Percentiles rank a stretch among this genome's conserved stretches.
Evolutionary conservation across 352 stramenopile genomes (phyloP).

Genomic region (Pythium brachiatum): DNA sequence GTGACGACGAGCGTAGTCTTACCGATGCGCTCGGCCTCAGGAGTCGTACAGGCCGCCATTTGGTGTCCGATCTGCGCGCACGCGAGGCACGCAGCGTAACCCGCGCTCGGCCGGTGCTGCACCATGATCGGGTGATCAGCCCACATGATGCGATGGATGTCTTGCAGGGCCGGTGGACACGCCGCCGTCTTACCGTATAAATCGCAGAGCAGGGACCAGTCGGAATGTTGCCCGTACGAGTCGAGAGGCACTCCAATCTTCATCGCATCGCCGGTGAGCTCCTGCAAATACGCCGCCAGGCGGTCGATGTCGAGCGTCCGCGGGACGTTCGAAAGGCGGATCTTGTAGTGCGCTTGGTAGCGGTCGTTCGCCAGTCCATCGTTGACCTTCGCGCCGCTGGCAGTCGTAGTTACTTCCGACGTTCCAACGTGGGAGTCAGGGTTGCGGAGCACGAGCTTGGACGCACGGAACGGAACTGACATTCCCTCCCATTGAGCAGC

Average conservation of each 20-base stretch:
- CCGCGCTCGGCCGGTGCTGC: background rate
- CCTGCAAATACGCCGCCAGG: background rate
- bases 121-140: background rate
- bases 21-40: background rate
- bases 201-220: slow-evolving; percentile 17
- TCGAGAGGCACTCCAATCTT: slow-evolving; percentile 9
- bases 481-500: slow-evolving; percentile 4
- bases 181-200: background rate
- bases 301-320: background rate
- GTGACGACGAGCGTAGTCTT: background rate
- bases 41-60: background rate
- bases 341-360: slow-evolving; percentile 10
- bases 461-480: slow-evolving; percentile 1
- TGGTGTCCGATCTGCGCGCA: slow-evolving; percentile 14
- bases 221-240: slow-evolving; percentile 7
- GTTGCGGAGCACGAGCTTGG: background rate
- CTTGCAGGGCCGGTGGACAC: background rate
- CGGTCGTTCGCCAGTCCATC: slow-evolving; percentile 10
- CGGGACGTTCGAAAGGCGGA: slow-evolving; percentile 9
- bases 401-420: background rate
- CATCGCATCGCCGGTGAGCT: background rate
- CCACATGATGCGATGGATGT: slow-evolving; percentile 14
- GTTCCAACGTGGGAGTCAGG: background rate
- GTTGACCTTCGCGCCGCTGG: background rate
- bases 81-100: background rate